Base-by-base conservation (phyloP, 129 eudicot genomes). In the Saussurea involucrata region DNA sequence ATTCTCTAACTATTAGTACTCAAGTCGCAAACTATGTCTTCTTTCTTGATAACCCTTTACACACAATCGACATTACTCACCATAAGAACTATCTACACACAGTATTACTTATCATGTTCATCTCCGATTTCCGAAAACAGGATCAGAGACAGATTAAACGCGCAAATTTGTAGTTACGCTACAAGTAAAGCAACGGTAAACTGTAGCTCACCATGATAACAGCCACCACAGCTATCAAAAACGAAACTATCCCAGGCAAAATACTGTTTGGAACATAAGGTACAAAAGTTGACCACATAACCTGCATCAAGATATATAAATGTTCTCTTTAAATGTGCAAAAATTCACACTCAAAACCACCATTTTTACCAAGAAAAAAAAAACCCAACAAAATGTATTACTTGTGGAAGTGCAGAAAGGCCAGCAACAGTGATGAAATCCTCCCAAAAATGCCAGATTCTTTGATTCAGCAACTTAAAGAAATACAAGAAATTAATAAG, bases 241-340 rank as follows among this genome's bases (percentile, higher is more conserved):
- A 95, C 44, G 88, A 81, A 18, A 90, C 68, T 24, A 78, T 60
- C 22, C 97, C 99, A 0, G 97, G 99, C 75, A 95, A 88, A 69
- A 92, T 75, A 55, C 89, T 90, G 31, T 95, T 88, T 21, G 99
- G 97, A 33, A 95, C 77, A 66, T 85, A 90, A 6, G 99, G 99
- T 27, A 92, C 85, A 66, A 95, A 95, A 0, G 99, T 95, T n/a
- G 97, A 92, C 99, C 99, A 95, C 99, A 95, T 92, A 34, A 95
- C 99, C 99, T 95, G 86, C 63, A 87, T 81, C 63, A 70, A 53
- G 22, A 53, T 5, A 66, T 8, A 55, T 64, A 8, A 53, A 53
- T 6, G 8, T 5, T 53, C 1, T 53, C 61, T 53, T 5, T 69
- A 18, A 68, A 42, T 27, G 1, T 63, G 69, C 18, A 17, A 49